Evolutionary conservation across 139 green algal species (phyloP).

Genomic region (Volvox reticuliferus): DNA sequence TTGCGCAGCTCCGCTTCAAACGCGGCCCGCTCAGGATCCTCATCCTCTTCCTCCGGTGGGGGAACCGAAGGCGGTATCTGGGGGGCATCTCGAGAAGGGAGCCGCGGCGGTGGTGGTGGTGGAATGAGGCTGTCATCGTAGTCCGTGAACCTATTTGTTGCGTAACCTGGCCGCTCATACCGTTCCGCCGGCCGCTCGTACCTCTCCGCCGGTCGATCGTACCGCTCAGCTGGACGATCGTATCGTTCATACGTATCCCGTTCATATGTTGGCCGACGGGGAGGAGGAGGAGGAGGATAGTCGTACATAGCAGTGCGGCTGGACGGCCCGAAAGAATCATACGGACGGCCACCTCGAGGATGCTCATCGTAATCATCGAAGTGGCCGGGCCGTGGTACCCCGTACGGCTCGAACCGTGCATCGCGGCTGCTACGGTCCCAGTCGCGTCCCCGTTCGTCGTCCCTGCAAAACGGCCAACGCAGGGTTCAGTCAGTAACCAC

Average conservation of each 20-base stretch:
- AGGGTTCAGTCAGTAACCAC: neutral
- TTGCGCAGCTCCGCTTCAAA: constrained; percentile 48
- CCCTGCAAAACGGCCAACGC: neutral
- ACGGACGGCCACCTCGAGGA: constrained; percentile 21
- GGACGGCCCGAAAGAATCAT: constrained; percentile 11
- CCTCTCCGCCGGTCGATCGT: constrained; percentile 22
- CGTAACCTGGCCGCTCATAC: constrained; percentile 24
- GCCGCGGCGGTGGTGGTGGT: constrained; percentile 23
- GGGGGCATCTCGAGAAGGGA: neutral
- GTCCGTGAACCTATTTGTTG: constrained; percentile 10
- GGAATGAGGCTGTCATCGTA: constrained; percentile 46
- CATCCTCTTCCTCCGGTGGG: neutral
- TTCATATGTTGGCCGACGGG: constrained; percentile 27
- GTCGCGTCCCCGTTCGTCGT: constrained; percentile 29
- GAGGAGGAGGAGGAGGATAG: constrained; percentile 46
- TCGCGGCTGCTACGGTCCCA: constrained; percentile 33
- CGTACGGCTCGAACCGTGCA: constrained; percentile 13
- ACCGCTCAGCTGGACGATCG: constrained; percentile 27
- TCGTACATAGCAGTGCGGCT: constrained; percentile 6
- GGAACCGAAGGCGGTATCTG: neutral
- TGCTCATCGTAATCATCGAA: constrained; percentile 45
- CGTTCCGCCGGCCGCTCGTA: constrained; percentile 44
- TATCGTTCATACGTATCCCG: constrained; percentile 29
- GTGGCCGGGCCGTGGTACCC: neutral
- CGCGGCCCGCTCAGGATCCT: constrained; percentile 36